Conservation (phyloP, 164 flowering plant genomes). For the Aristolochia californica region DNA sequence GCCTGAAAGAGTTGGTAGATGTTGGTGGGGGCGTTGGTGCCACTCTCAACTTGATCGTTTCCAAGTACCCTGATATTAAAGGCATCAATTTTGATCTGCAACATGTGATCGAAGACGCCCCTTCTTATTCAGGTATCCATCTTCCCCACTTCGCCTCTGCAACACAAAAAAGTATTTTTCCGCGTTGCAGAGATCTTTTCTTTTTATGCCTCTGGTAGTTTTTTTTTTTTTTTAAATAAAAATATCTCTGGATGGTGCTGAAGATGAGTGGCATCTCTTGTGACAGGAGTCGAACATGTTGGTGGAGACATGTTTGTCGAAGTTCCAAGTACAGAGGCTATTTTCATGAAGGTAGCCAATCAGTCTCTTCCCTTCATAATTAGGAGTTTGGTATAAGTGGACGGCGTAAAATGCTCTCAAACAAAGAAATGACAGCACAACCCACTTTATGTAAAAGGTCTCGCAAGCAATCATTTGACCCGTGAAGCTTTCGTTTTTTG, state of each 20-base stretch:
- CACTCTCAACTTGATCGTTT: conserved; percentile 18
- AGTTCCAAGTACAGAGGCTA: conserved; percentile 28
- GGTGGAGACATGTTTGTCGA: conserved; percentile 27
- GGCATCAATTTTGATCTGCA: conserved; percentile 28
- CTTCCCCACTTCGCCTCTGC: not conserved
- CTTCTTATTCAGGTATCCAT: conserved; percentile 13
- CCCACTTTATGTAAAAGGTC: not conserved
- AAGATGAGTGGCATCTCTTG: not conserved
- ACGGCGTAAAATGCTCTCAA: not conserved
- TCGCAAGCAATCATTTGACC: not conserved
- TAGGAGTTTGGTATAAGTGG: not conserved
- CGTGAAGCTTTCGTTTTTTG: not conserved
- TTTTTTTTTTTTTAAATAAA: too few species aligned
- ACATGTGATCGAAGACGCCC: conserved; percentile 14
- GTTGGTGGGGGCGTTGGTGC: conserved; percentile 29
- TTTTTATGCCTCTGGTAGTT: too few species aligned
- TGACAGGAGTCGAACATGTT: conserved; percentile 18
- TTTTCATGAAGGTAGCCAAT: conserved; percentile 26
- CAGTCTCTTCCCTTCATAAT: not conserved
- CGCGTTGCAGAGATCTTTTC: too few species aligned
- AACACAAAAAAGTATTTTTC: too few species aligned
- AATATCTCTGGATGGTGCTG: too few species aligned
- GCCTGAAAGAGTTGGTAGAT: conserved; percentile 19
- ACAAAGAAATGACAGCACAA: not conserved
- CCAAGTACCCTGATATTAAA: conserved; percentile 24